phyloP scores from a whole-genome alignment of 345 rosid genomes.

The Garcia nutans region DNA sequence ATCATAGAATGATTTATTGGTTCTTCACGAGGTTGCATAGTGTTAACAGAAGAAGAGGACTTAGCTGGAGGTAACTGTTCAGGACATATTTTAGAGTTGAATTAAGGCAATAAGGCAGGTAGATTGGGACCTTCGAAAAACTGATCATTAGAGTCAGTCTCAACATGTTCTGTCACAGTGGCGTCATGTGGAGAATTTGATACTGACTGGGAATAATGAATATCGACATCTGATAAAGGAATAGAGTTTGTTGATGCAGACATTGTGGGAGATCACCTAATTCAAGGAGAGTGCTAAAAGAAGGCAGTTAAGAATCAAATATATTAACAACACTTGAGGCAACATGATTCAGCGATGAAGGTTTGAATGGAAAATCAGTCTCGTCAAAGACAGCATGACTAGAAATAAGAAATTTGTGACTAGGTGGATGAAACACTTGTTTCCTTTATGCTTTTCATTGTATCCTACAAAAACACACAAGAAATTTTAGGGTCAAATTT shows the following conservation, averaged over 20 bases:
- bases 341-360: neutral
- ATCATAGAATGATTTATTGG: neutral
- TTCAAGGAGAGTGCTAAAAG: neutral
- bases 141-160: neutral
- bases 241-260: neutral
- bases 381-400: neutral
- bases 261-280: neutral
- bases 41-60: neutral
- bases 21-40: too few relatives aligned
- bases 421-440: neutral
- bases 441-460: too few relatives aligned
- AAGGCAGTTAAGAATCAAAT: neutral
- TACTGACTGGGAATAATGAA: neutral
- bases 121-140: neutral
- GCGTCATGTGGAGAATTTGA: neutral
- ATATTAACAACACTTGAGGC: constrained; percentile 1
- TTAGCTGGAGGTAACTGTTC: neutral
- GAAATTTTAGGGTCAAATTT: too few relatives aligned
- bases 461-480: too few relatives aligned
- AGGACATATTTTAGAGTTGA: neutral
- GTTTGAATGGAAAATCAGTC: neutral
- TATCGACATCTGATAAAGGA: neutral
- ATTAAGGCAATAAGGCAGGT: neutral
- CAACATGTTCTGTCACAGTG: neutral
- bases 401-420: neutral